Evolutionary conservation across 2,329 filamentous ascomycete species (phyloP).

Genomic region (Drechmeria coniospora): DNA sequence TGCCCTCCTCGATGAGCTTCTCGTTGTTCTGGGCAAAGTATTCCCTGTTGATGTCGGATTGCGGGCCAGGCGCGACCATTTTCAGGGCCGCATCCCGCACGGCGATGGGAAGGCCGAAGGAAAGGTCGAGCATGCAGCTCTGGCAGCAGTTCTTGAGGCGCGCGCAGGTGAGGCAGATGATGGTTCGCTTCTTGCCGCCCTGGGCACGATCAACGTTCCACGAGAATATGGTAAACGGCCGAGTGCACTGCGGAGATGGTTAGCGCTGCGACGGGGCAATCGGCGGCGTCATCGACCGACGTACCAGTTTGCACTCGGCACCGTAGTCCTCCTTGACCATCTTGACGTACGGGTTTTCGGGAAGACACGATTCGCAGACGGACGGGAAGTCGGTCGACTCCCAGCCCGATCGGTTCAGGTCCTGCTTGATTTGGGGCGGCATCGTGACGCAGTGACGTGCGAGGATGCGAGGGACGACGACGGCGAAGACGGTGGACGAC

Average conservation of each 20-base stretch:
- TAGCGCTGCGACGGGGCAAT: no score
- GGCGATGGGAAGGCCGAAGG: conserved; percentile 86
- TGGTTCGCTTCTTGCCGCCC: conserved; percentile 81
- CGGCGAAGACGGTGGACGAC: conserved; percentile 6
- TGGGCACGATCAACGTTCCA: conserved; percentile 86
- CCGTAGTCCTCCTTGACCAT: conserved; percentile 98
- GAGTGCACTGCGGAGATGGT: conserved; percentile 47
- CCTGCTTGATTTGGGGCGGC: conserved; percentile 89
- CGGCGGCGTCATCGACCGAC: conserved; percentile 4
- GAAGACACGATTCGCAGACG: conserved; percentile 82
- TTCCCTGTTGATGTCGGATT: conserved; percentile 86
- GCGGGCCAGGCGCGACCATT: conserved; percentile 88
- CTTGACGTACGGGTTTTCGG: conserved; percentile 94
- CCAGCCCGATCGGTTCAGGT: conserved; percentile 90
- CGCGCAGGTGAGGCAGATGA: conserved; percentile 91
- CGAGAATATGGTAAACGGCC: conserved; percentile 88
- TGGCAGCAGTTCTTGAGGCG: conserved; percentile 98
- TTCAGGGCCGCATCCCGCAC: conserved; percentile 93
- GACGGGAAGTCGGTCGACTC: conserved; percentile 85
- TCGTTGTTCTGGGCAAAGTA: conserved; percentile 98
- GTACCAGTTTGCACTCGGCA: conserved; percentile 59
- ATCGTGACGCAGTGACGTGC: conserved; percentile 29
- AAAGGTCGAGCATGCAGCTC: conserved; percentile 95
- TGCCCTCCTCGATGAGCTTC: conserved; percentile 82
- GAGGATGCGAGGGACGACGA: not conserved